A percentile compares a stretch with the other conserved stretches of the same genome.
These are phyloP conservation scores for Pinguiococcus pyrenoidosus DNA, from an alignment of 108 stramenopile species.

Conservation along the genomic window DNA sequence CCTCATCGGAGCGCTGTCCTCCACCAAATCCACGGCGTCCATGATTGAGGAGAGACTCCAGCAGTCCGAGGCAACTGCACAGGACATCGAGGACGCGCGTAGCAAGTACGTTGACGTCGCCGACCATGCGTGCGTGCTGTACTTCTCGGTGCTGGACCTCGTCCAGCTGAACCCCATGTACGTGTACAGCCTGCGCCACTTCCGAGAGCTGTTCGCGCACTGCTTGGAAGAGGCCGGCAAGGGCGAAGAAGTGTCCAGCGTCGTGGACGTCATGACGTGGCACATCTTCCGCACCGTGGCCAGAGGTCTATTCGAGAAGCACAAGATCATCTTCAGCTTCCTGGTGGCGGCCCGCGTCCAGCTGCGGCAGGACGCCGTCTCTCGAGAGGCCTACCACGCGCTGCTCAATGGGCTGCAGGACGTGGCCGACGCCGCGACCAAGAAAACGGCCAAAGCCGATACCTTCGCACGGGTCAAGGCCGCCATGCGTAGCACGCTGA, in stretches of 20 bases:
- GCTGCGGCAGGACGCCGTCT: not conserved
- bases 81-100: conserved; percentile 17
- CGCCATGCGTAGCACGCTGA: no score
- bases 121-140: conserved; percentile 26
- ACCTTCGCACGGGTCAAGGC: no score
- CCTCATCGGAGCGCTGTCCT: conserved; percentile 23
- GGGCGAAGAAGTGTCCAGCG: conserved; percentile 5
- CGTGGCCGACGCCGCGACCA: not conserved
- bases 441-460: no score
- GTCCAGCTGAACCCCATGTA: conserved; percentile 29
- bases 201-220: conserved; percentile 14
- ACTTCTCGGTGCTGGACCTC: conserved; percentile 30
- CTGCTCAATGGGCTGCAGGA: conserved; percentile 2
- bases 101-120: conserved; percentile 23
- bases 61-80: conserved; percentile 20
- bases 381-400: not conserved
- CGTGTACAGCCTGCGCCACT: conserved; percentile 29
- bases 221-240: conserved; percentile 19
- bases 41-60: conserved; percentile 17
- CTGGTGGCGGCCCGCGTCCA: conserved; percentile 1
- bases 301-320: conserved; percentile 19
- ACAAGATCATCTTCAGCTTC: conserved; percentile 12
- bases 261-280: conserved; percentile 19
- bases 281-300: conserved; percentile 24
- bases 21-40: conserved; percentile 21